phyloP scores from a whole-genome alignment of 805 yeast species.

The Vanderwaltozyma yarrowii region DNA sequence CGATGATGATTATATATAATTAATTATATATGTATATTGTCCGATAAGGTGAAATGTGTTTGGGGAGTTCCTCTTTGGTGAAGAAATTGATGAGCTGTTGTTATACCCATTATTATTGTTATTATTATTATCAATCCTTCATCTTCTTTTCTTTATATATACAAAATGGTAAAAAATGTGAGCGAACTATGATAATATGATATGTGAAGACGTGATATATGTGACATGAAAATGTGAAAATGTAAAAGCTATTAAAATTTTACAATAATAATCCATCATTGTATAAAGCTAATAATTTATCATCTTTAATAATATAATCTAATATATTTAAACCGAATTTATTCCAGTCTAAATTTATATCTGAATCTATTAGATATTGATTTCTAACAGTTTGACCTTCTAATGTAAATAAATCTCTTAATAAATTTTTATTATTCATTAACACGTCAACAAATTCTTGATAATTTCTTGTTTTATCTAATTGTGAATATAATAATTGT shows the following conservation, averaged over 20 bases:
- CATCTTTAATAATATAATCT: conserved; percentile 15
- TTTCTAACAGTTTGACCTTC: conserved; percentile 12
- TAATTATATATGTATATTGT: too few relatives aligned
- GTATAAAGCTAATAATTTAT: conserved; percentile 12
- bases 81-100: too few relatives aligned
- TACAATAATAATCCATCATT: conserved; percentile 13
- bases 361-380: conserved; percentile 1
- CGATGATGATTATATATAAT: too few relatives aligned
- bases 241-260: background rate
- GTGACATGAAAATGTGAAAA: too few relatives aligned
- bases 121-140: too few relatives aligned
- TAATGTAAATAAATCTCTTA: conserved; percentile 23
- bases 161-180: too few relatives aligned
- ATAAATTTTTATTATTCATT: conserved; percentile 15
- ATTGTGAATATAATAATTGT: conserved; percentile 17
- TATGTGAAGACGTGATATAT: too few relatives aligned
- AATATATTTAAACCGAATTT: conserved; percentile 20
- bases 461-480: conserved; percentile 23
- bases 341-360: conserved; percentile 14
- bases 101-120: too few relatives aligned
- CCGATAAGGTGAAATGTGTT: too few relatives aligned
- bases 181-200: too few relatives aligned
- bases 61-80: too few relatives aligned
- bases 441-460: conserved; percentile 24
- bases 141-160: too few relatives aligned